Evolutionary conservation across 2,329 filamentous ascomycete species (phyloP), one percentile per base, ranked within the genome.

Genomic region (Hypocrella siamensis): DNA sequence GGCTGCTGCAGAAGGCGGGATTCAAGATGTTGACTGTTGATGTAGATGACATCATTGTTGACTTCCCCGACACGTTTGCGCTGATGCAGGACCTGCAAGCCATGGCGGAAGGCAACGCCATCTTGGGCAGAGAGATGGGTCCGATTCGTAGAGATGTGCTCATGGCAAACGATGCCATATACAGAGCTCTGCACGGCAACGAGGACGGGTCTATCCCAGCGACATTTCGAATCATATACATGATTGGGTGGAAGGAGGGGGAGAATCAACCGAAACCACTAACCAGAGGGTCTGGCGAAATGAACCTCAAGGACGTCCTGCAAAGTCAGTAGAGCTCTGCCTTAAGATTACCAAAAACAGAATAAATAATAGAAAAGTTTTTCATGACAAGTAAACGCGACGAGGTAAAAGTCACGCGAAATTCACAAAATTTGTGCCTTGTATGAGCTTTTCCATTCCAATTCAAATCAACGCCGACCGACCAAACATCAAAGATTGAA

Each of bases 11-110:
- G 43, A 76, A 78, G 39, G 82, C 88, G 1, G 85, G 86, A 14
- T 98, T 96, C 63, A 92, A 86, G 54, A 79, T 98, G 63, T 64
- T 96, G 44, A 98, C 92, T 0, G 85, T 98, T 1, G 90, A 98
- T 46, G 78, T 98, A 11, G 92, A 98, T 55, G 90, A 98, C 55
- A 92, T 98, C 31, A 74, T 96, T 18, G 84, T 98, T 19, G 85
- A 93, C 52, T 98, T 85, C 49, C 90, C 90, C 0, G 75, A 88
- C 55, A 79, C 70, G 0, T 93, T 93, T 58, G 75, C 84, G 2
- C 61, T 98, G 33, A 93, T 98, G 86, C 69, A 77, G 44, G 90
- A 98, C 53, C 60, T 98, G 34, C 88, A 96, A 53, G 79, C 82
- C 17, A 98, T 98, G 90, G 90, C 86, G 8, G 92, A 98, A 61